Evolutionary conservation across 768 basidiomycete species (phyloP).

Genomic region (Amanita fuliginea): DNA sequence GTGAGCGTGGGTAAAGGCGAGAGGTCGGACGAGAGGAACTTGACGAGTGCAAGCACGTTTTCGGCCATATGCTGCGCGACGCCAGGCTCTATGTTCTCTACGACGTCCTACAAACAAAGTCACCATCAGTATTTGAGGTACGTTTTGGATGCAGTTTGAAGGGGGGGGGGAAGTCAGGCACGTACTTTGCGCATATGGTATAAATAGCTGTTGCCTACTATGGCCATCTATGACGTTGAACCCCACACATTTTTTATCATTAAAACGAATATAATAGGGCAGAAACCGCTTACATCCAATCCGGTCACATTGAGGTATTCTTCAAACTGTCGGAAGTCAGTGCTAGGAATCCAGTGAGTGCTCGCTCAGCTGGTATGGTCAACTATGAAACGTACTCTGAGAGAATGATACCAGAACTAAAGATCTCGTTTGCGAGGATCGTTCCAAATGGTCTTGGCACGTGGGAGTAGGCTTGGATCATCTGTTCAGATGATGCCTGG

Average conservation of each 20-base stretch:
- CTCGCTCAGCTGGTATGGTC: neutral
- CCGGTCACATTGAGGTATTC: constrained; percentile 85
- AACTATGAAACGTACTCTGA: constrained; percentile 56
- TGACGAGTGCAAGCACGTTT: constrained; percentile 72
- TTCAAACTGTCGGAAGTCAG: constrained; percentile 93
- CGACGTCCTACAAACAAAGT: constrained; percentile 42
- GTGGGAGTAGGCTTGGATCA: constrained; percentile 84
- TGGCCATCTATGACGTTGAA: constrained; percentile 52
- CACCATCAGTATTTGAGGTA: neutral
- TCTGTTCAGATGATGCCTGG: constrained; percentile 91
- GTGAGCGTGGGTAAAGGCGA: constrained; percentile 64
- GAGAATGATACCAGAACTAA: constrained; percentile 80
- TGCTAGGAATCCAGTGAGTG: constrained; percentile 31
- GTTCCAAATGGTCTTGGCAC: constrained; percentile 86
- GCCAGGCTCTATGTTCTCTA: constrained; percentile 77
- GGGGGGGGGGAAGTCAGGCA: no score
- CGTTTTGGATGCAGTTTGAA: no score
- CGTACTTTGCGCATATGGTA: constrained; percentile 85
- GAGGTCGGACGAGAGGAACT: constrained; percentile 54
- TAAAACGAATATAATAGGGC: neutral
- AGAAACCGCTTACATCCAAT: constrained; percentile 52
- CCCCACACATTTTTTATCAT: neutral
- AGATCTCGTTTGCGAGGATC: constrained; percentile 84
- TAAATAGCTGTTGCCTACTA: constrained; percentile 85
- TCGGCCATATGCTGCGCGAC: constrained; percentile 87